Conservation (phyloP, 2,329 filamentous ascomycete species). For the Colletotrichum cuscutae region DNA sequence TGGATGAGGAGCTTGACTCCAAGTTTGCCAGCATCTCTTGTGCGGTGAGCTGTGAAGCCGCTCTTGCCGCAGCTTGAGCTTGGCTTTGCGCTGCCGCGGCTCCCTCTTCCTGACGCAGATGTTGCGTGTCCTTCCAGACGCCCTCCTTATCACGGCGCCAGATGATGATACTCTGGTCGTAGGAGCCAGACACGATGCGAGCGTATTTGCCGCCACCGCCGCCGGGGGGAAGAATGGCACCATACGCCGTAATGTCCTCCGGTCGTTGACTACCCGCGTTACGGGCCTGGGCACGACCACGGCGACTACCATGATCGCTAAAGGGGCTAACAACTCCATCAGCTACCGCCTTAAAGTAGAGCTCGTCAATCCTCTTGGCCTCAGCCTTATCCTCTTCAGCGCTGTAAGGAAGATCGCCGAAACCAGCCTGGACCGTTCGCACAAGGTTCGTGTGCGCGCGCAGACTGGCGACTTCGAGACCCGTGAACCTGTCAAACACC, state of each 20-base stretch:
- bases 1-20: not conserved
- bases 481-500: slow-evolving; percentile 88
- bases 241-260: slow-evolving; percentile 80
- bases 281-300: slow-evolving; percentile 49
- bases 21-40: not conserved
- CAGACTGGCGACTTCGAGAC: slow-evolving; percentile 89
- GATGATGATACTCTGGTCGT: slow-evolving; percentile 94
- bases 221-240: slow-evolving; percentile 88
- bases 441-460: slow-evolving; percentile 86
- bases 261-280: slow-evolving; percentile 82
- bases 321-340: slow-evolving; percentile 54
- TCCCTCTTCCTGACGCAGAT: slow-evolving; percentile 79
- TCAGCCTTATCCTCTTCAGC: slow-evolving; percentile 78
- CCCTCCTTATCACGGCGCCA: slow-evolving; percentile 90
- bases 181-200: slow-evolving; percentile 96
- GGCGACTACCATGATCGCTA: slow-evolving; percentile 36
- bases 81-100: slow-evolving; percentile 57
- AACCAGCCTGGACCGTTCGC: slow-evolving; percentile 93
- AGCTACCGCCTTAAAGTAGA: slow-evolving; percentile 73
- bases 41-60: slow-evolving; percentile 3
- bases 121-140: slow-evolving; percentile 83
- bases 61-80: slow-evolving; percentile 27
- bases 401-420: slow-evolving; percentile 87
- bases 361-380: slow-evolving; percentile 77
- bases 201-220: slow-evolving; percentile 90